phyloP scores from a whole-genome alignment of 129 eudicot species.

The Lactuca sativa region DNA sequence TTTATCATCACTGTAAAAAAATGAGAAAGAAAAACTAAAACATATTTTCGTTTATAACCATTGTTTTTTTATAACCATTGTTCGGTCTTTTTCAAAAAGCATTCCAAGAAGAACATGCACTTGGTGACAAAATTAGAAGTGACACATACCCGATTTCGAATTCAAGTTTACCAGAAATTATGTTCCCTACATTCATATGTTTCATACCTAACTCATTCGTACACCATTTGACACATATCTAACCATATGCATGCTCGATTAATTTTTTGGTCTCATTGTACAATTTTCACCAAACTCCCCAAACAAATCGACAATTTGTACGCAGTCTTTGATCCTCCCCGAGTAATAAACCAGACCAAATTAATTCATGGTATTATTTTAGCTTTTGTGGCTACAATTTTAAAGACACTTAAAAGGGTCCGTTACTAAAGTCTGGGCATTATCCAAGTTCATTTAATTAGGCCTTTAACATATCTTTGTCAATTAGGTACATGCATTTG shows the following conservation, averaged over 20 bases:
- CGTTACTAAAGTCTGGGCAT: conserved; percentile 16
- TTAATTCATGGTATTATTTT: background rate
- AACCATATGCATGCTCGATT: conserved; percentile 15
- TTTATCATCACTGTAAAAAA: background rate
- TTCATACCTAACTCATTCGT: conserved; percentile 43
- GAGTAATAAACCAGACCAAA: conserved; percentile 2
- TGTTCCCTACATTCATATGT: conserved; percentile 55
- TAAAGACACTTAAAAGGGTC: conserved; percentile 4
- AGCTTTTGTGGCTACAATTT: background rate
- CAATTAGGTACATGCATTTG: conserved; percentile 25
- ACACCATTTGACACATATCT: conserved; percentile 43
- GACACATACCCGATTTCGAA: conserved; percentile 50
- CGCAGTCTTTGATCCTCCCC: background rate
- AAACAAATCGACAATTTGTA: background rate
- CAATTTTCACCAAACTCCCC: background rate
- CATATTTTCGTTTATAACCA: background rate
- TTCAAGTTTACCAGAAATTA: conserved; percentile 62
- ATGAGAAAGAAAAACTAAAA: background rate
- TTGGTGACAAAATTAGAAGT: conserved; percentile 35
- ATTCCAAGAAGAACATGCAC: conserved; percentile 21
- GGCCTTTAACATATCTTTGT: conserved; percentile 10
- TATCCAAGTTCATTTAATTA: conserved; percentile 25
- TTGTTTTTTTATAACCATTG: background rate
- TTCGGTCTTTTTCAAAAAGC: conserved; percentile 11
- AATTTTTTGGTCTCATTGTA: background rate